Evolutionary conservation across 2,329 filamentous ascomycete species (phyloP).

Genomic region (Cordyceps fumosorosea): DNA sequence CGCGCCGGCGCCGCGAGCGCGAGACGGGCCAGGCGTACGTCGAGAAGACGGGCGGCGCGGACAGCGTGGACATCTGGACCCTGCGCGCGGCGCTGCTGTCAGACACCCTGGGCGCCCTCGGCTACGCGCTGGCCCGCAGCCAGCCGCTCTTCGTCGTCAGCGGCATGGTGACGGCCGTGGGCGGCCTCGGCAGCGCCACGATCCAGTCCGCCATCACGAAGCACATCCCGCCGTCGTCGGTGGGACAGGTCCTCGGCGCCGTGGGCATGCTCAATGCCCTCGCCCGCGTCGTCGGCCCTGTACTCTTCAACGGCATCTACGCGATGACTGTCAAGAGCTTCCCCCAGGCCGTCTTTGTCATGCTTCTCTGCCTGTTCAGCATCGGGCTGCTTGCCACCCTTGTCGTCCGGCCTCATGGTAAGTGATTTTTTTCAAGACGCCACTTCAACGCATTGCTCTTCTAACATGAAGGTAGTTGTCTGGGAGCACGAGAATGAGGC

Average conservation of each 20-base stretch:
- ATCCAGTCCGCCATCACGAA: constrained; percentile 82
- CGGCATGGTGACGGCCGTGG: constrained; percentile 67
- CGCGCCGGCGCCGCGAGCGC: constrained; percentile 36
- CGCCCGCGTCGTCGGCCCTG: constrained; percentile 69
- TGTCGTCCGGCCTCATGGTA: constrained; percentile 68
- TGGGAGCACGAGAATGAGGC: constrained; percentile 11
- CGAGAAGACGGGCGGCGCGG: constrained; percentile 61
- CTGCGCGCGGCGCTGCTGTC: constrained; percentile 70
- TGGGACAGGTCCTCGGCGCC: constrained; percentile 84
- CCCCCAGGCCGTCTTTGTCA: constrained; percentile 77
- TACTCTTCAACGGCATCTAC: constrained; percentile 82
- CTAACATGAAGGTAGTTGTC: neutral
- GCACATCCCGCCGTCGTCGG: constrained; percentile 74
- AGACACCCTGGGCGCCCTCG: constrained; percentile 68
- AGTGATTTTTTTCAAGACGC: constrained; percentile 29
- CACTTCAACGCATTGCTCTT: neutral
- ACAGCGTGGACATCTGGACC: constrained; percentile 68
- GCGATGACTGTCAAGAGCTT: constrained; percentile 70
- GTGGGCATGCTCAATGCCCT: constrained; percentile 80
- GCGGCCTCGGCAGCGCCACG: constrained; percentile 79
- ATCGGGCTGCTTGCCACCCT: constrained; percentile 60
- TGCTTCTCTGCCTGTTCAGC: constrained; percentile 60
- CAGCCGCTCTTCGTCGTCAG: constrained; percentile 61
- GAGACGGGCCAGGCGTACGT: constrained; percentile 28
- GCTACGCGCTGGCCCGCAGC: constrained; percentile 62